Evolutionary conservation across 108 stramenopile species (phyloP).

Genomic region (Nitzschia putrida): DNA sequence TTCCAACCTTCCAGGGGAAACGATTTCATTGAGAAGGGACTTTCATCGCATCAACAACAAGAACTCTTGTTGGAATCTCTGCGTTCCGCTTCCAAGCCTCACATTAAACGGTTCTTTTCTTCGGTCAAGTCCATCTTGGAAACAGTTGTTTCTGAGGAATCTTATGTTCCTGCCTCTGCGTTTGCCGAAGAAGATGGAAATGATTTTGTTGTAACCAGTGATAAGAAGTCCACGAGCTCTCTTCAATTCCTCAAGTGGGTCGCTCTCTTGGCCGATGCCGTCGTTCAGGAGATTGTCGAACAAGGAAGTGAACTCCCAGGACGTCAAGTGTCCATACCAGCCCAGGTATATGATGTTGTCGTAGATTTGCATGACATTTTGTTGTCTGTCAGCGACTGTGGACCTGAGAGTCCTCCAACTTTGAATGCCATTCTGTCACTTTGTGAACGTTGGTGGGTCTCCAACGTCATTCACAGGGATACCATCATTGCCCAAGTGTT

Average conservation of each 20-base stretch:
- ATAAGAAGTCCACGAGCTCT: slow-evolving; percentile 38
- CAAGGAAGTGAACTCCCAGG: not conserved
- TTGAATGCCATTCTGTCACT: slow-evolving; percentile 63
- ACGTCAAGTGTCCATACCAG: slow-evolving; percentile 33
- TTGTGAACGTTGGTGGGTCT: slow-evolving; percentile 89
- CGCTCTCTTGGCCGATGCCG: slow-evolving; percentile 48
- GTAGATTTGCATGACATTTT: slow-evolving; percentile 65
- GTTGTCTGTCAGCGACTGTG: slow-evolving; percentile 61
- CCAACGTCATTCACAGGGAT: slow-evolving; percentile 68
- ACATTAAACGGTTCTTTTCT: slow-evolving; percentile 48
- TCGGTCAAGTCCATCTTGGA: slow-evolving; percentile 31
- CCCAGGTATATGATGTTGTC: slow-evolving; percentile 67
- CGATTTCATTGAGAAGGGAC: slow-evolving; percentile 13
- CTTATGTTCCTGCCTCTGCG: slow-evolving; percentile 39
- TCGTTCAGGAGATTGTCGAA: slow-evolving; percentile 40
- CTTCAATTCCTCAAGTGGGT: slow-evolving; percentile 48
- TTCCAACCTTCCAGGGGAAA: slow-evolving; percentile 15
- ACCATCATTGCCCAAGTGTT: slow-evolving; percentile 75
- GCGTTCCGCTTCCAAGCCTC: slow-evolving; percentile 30
- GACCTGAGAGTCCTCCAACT: slow-evolving; percentile 49
- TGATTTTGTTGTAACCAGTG: slow-evolving; percentile 3
- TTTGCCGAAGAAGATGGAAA: slow-evolving; percentile 21
- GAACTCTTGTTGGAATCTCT: slow-evolving; percentile 21
- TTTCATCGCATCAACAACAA: slow-evolving; percentile 35
- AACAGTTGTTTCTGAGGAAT: slow-evolving; percentile 32